A percentile compares a stretch with the other conserved stretches of the same genome.
Evolutionary conservation across 78 protist genomes (phyloP).

Genomic region (Polysphondylium violaceum): DNA sequence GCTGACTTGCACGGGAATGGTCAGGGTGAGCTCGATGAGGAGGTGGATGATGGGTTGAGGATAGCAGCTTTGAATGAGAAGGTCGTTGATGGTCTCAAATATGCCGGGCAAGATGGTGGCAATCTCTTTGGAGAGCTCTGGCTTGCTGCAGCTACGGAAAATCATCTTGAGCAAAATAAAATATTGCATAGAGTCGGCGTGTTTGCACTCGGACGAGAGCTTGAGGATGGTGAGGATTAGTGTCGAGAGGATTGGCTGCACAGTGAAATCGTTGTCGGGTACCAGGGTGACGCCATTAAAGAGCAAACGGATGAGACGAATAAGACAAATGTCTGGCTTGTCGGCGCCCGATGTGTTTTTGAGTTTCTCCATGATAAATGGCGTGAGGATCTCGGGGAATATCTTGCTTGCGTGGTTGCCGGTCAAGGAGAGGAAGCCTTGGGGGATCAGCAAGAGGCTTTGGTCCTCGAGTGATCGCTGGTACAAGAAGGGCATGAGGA

Average conservation of each 20-base stretch:
- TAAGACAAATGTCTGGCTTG: slow-evolving; percentile 26
- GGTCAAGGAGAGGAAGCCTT: slow-evolving; percentile 82
- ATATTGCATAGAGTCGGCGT: slow-evolving; percentile 19
- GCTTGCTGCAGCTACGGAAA: slow-evolving; percentile 24
- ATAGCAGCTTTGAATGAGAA: slow-evolving; percentile 41
- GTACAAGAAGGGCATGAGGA: slow-evolving; percentile 72
- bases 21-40: slow-evolving; percentile 92
- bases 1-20: slow-evolving; percentile 90
- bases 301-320: neutral
- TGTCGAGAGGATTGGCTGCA: slow-evolving; percentile 25
- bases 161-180: slow-evolving; percentile 8
- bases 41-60: slow-evolving; percentile 59
- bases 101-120: slow-evolving; percentile 46
- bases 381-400: slow-evolving; percentile 47
- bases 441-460: slow-evolving; percentile 85
- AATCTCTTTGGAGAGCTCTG: slow-evolving; percentile 46
- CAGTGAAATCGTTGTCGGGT: neutral
- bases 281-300: slow-evolving; percentile 15
- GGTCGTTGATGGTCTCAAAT: slow-evolving; percentile 81
- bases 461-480: slow-evolving; percentile 64
- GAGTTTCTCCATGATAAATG: slow-evolving; percentile 46
- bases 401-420: neutral
- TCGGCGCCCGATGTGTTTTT: slow-evolving; percentile 24
- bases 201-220: slow-evolving; percentile 28
- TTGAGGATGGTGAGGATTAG: slow-evolving; percentile 7